phyloP scores from a whole-genome alignment of 2,329 filamentous ascomycete genomes.

The Alternaria burnsii region DNA sequence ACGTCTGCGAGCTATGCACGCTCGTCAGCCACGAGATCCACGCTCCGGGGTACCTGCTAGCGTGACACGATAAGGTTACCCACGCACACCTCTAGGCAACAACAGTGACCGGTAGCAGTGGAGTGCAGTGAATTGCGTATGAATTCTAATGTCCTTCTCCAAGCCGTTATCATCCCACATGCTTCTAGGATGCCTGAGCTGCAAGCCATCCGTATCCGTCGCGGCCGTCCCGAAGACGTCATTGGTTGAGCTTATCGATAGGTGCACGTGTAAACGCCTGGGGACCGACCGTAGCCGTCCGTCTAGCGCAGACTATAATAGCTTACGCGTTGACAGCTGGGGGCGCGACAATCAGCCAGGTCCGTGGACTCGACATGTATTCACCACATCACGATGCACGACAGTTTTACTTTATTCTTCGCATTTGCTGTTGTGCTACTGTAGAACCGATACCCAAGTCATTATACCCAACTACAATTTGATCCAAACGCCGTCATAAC shows the following conservation, averaged over 20 bases:
- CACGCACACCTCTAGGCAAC: conserved; percentile 15
- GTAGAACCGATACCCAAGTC: conserved; percentile 18
- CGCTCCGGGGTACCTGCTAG: conserved; percentile 10
- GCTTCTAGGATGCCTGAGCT: conserved; percentile 3
- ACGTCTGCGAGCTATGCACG: conserved; percentile 17
- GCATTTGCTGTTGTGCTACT: conserved; percentile 23
- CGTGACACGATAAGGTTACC: conserved; percentile 25
- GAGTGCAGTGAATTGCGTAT: not conserved
- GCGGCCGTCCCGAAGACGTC: conserved; percentile 13
- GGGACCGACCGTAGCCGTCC: not conserved
- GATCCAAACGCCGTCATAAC: conserved; percentile 26
- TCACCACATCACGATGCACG: not conserved
- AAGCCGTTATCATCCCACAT: conserved; percentile 12
- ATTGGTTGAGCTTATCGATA: conserved; percentile 20
- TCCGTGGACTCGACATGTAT: no score
- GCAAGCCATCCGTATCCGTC: not conserved
- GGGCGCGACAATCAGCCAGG: not conserved
- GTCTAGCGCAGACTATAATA: conserved; percentile 5
- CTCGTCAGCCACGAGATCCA: conserved; percentile 20
- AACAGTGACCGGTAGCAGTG: conserved; percentile 2
- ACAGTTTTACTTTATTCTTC: not conserved
- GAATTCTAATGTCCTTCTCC: not conserved
- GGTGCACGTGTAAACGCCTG: conserved; percentile 5
- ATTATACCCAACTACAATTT: conserved; percentile 33
- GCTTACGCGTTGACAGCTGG: conserved; percentile 6